These are phyloP conservation scores for Haplosporangium gracile DNA, from an alignment of 192 early-diverging fungal species.

Conservation along the genomic window DNA sequence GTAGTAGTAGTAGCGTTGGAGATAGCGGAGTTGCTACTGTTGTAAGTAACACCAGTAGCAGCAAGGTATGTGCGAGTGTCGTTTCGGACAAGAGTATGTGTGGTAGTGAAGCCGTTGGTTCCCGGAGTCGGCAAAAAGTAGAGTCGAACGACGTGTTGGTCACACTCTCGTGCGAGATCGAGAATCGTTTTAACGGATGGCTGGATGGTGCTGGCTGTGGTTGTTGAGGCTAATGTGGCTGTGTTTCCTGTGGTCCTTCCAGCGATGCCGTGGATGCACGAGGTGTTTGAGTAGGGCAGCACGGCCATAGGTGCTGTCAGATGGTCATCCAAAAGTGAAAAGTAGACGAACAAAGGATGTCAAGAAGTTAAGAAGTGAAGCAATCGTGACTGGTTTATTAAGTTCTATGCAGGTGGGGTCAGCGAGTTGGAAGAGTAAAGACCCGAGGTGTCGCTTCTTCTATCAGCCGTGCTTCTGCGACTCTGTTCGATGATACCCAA, in stretches of 20 bases:
- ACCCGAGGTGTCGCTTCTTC: constrained; percentile 38
- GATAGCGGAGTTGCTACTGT: not conserved
- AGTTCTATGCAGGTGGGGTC: not conserved
- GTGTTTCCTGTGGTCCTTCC: not conserved
- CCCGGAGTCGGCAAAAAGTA: constrained; percentile 48
- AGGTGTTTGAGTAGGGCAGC: constrained; percentile 5
- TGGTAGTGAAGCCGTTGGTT: constrained; percentile 49
- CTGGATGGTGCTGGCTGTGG: constrained; percentile 22
- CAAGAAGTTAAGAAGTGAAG: not conserved
- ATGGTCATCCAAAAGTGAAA: not conserved
- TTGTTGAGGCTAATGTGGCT: not conserved
- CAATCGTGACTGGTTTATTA: not conserved
- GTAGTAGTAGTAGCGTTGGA: not conserved
- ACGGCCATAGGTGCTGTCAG: not conserved
- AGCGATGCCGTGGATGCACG: not conserved
- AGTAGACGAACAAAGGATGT: not conserved
- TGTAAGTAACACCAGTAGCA: not conserved
- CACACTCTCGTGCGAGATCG: constrained; percentile 28
- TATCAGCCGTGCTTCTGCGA: constrained; percentile 35
- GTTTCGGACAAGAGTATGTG: constrained; percentile 40
- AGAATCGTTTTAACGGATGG: constrained; percentile 33
- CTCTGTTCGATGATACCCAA: constrained; percentile 50
- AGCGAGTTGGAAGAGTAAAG: constrained; percentile 16
- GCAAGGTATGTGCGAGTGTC: not conserved
- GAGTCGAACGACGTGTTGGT: constrained; percentile 48